A percentile compares a stretch with the other conserved stretches of the same genome.
These are phyloP conservation scores for Cadophora gregata DNA, from an alignment of 2,329 filamentous ascomycete species.

Conservation along the genomic window DNA sequence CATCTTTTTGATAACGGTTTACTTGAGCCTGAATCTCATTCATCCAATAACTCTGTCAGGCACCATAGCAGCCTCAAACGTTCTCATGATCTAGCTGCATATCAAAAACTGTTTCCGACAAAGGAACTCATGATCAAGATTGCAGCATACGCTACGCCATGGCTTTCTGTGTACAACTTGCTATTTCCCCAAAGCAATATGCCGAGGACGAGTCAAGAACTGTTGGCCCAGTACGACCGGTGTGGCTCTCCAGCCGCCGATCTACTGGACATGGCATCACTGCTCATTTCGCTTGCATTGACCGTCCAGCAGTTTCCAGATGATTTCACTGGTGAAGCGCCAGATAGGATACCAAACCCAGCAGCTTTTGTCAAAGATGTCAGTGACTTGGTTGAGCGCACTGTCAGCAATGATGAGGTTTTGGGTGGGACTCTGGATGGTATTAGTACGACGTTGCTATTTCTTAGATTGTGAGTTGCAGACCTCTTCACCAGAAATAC, in stretches of 20 bases:
- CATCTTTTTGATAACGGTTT: conserved; percentile 21
- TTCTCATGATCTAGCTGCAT: neutral
- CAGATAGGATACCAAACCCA: conserved; percentile 10
- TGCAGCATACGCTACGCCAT: conserved; percentile 11
- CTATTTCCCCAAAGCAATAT: conserved; percentile 20
- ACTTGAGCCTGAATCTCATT: conserved; percentile 7
- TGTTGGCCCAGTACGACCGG: conserved; percentile 19
- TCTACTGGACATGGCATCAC: conserved; percentile 4
- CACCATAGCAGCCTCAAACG: neutral
- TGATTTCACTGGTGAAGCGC: conserved; percentile 1
- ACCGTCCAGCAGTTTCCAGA: conserved; percentile 21
- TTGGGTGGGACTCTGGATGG: conserved; percentile 20
- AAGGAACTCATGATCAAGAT: conserved; percentile 14
- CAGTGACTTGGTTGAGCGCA: conserved; percentile 18
- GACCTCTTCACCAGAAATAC: too few relatives aligned
- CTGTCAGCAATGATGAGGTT: conserved; percentile 15
- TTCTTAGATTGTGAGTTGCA: conserved; percentile 17
- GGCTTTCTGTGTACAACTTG: conserved; percentile 16
- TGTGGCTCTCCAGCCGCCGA: neutral
- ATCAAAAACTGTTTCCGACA: conserved; percentile 11
- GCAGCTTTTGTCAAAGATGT: conserved; percentile 18
- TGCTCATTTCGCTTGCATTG: conserved; percentile 18
- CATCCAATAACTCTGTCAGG: neutral
- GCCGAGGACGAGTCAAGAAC: conserved; percentile 2
- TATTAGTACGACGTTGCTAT: conserved; percentile 16